Evolutionary conservation across 768 basidiomycete species (phyloP), one percentile per base, ranked within the genome.

Genomic region (Pleurotus pulmonarius): DNA sequence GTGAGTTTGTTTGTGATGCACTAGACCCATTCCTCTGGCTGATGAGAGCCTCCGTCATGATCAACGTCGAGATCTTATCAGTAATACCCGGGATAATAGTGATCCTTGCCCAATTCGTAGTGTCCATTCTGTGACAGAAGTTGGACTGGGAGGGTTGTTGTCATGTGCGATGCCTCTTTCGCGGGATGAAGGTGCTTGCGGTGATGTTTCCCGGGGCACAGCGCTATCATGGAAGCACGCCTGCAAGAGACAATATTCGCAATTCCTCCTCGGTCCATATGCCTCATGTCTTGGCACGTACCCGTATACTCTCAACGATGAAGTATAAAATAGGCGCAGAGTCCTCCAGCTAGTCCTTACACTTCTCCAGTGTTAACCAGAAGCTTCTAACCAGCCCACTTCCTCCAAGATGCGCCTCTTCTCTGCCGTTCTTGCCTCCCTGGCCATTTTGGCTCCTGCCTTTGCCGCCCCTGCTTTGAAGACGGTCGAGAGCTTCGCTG

Each of bases 401-500:
- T 53, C 18, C 8, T 20, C 5, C 38, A 53, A 41, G 39, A 53
- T 53, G 51, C 51, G 51, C 24, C 41, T 44, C 41, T 53, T 53
- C 51, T 40, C 51, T 24, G 39, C 51, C 38, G 39, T 41, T 8
- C 51, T 53, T 41, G 39, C 51, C 24, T 53, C 51, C 15, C 51
- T 53, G 18, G 51, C 51, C 15, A 16, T 53, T 15, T 11, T 53
- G 18, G 51, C 51, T 25, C 51, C 51, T 26, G 51, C 41, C 11
- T 53, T 53, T 22, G 51, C 51, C 37, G 51, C 39, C 1, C 51
- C 51, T 18, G 51, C 51, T 20, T 16, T 53, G 51, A 53, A 53
- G 51, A 53, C 51, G 29, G 46, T 60, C 46, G 57, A 58, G 37
- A 58, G 40, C n/a, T 57, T 56, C 48, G 49, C 22, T 5, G 59